Percentiles rank a stretch among this genome's conserved stretches.
phyloP scores from a whole-genome alignment of 1,284 basidiomycete genomes.

The Hemileia vastatrix region DNA sequence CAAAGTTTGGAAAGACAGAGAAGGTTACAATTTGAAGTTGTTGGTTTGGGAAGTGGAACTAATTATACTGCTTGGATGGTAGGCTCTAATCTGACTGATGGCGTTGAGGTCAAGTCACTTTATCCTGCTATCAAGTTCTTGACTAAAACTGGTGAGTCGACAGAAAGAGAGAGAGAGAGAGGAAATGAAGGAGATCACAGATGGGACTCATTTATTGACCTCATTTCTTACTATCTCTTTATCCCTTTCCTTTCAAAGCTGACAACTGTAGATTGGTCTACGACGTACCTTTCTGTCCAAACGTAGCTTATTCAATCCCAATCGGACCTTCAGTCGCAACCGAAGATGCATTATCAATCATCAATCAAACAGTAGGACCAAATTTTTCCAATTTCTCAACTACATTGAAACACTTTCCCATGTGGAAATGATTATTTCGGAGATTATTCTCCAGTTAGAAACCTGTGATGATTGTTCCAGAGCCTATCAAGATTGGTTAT shows the following conservation, averaged over 20 bases:
- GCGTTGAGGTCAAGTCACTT: constrained; percentile 6
- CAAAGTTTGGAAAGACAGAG: background rate
- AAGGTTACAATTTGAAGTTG: constrained; percentile 27
- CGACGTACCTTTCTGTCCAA: constrained; percentile 45
- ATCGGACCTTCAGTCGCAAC: constrained; percentile 37
- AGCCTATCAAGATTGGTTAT: constrained; percentile 46
- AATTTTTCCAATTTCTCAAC: constrained; percentile 43
- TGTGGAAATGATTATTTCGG: too few species aligned
- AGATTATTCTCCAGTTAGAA: constrained; percentile 44
- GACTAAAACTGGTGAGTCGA: constrained; percentile 2
- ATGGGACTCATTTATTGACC: background rate
- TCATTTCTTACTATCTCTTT: background rate
- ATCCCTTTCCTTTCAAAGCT: constrained; percentile 20
- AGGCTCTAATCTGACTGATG: background rate
- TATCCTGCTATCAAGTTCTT: constrained; percentile 14
- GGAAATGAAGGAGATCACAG: background rate
- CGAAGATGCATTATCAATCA: constrained; percentile 32
- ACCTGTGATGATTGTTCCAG: constrained; percentile 44
- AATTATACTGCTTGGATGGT: constrained; percentile 42
- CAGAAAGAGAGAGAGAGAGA: too few species aligned
- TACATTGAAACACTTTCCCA: constrained; percentile 45
- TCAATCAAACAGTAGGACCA: constrained; percentile 37
- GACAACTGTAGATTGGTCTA: constrained; percentile 45
- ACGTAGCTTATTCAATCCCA: constrained; percentile 47
- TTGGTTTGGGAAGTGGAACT: constrained; percentile 28